Base-by-base conservation (phyloP, 805 yeast species). In the Priceomyces haplophilus region DNA sequence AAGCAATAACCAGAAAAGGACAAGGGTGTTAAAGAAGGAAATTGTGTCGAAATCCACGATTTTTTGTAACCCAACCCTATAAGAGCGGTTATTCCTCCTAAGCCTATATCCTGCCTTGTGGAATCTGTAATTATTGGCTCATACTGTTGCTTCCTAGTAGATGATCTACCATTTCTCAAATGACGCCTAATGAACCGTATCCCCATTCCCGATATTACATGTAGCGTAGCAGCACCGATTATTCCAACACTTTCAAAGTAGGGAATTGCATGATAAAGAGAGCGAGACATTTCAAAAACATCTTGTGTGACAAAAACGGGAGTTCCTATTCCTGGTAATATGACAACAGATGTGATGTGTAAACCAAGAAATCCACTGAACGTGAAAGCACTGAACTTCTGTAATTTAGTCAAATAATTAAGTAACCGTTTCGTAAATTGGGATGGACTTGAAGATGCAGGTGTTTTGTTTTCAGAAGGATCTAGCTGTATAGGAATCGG, bases 311-410 rank as follows among this genome's bases (percentile, higher is more conserved):
- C 42, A 0, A 58, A 68, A 1, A 62, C 43, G 6, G 78, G 73
- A 3, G 78, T 52, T 3, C 58, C 56, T 4, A 66, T 36, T 3
- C 74, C 54, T 0, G 93, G 91, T 0, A 76, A 69, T 1, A 77
- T 49, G 0, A 78, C 64, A 4, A 80, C 83, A 0, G 83, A 68
- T 1, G 78, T 46, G 0, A 78, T 52, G 56, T 85, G 93, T 7
- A 85, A 59, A 0, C 78, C 72, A 1, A 80, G 59, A 55, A 85
- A 85, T 1, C 73, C 61, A 0, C 75, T 55, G 55, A 85, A 79
- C 7, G 80, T 66, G 38, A 78, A 71, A 0, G 86, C 80, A 11
- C 86, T 76, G 58, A 78, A 81, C 54, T 78, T 78, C 60, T 85
- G 93, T 17, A 55, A 39, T 37, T 56, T 57, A 11, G 42, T 45